Evolutionary conservation across 2,329 filamentous ascomycete genomes (phyloP).

Genomic region (Chrysosporium keratinophilum): DNA sequence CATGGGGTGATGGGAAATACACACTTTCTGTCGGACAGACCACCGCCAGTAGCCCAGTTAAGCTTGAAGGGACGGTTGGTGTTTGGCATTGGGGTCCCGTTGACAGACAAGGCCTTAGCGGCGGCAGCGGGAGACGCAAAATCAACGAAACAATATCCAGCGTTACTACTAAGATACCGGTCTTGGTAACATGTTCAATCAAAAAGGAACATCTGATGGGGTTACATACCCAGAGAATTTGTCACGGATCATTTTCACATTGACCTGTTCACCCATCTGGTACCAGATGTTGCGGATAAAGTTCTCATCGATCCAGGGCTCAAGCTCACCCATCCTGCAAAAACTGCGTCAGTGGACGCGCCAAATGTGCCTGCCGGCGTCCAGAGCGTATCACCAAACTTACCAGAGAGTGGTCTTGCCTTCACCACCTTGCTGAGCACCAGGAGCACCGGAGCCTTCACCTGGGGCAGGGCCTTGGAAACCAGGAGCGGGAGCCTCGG

Average conservation of each 20-base stretch:
- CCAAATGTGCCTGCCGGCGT: background rate
- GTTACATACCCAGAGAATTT: conserved; percentile 86
- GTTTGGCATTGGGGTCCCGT: conserved; percentile 83
- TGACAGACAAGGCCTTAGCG: conserved; percentile 79
- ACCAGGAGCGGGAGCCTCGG: conserved; percentile 44
- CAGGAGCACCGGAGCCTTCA: conserved; percentile 33
- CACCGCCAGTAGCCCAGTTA: conserved; percentile 97
- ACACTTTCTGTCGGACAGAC: conserved; percentile 83
- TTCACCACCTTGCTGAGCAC: conserved; percentile 43
- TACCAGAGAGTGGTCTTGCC: conserved; percentile 49
- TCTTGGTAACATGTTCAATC: background rate
- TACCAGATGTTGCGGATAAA: conserved; percentile 95
- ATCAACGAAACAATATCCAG: conserved; percentile 97
- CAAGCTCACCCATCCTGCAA: conserved; percentile 92
- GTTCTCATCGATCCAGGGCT: conserved; percentile 98
- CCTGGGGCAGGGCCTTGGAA: conserved; percentile 42
- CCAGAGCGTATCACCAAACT: conserved; percentile 17
- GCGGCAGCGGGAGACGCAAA: conserved; percentile 75
- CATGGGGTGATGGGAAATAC: conserved; percentile 10
- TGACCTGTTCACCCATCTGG: conserved; percentile 84
- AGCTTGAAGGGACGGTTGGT: conserved; percentile 93
- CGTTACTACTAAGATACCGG: conserved; percentile 58
- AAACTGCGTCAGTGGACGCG: background rate
- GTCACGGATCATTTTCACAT: conserved; percentile 99
- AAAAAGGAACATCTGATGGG: background rate